Evolutionary conservation across 768 basidiomycete species (phyloP).

Genomic region (Collybia sp.): DNA sequence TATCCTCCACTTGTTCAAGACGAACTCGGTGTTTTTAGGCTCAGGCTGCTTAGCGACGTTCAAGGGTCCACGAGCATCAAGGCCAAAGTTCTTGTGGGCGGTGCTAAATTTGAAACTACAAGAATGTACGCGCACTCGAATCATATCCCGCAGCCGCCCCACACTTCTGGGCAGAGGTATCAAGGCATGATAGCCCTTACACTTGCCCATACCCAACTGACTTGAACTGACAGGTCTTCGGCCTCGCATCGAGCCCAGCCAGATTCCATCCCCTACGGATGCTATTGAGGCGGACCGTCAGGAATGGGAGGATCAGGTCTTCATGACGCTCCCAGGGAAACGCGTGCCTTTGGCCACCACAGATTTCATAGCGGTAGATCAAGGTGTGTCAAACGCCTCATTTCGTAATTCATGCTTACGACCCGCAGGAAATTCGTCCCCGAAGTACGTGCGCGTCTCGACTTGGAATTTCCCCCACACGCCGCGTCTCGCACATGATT

Average conservation of each 20-base stretch:
- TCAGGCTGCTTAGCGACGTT: too few relatives aligned
- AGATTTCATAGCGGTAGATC: conserved; percentile 87
- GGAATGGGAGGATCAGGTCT: conserved; percentile 70
- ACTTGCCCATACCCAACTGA: too few relatives aligned
- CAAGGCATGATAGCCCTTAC: conserved; percentile 27
- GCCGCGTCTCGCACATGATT: conserved; percentile 73
- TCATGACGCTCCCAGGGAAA: conserved; percentile 48
- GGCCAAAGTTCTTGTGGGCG: neutral
- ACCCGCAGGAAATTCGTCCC: conserved; percentile 75
- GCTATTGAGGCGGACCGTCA: conserved; percentile 75
- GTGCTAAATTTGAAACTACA: neutral
- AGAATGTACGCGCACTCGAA: conserved; percentile 45
- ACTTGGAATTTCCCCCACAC: conserved; percentile 87
- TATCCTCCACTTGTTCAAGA: too few relatives aligned
- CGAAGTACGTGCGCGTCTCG: conserved; percentile 84
- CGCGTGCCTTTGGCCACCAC: conserved; percentile 84
- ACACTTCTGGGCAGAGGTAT: conserved; percentile 54
- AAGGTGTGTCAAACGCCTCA: conserved; percentile 44
- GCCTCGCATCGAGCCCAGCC: conserved; percentile 78
- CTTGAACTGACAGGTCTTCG: conserved; percentile 54
- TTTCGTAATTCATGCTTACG: neutral
- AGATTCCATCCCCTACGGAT: conserved; percentile 89
- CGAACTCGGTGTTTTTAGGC: too few relatives aligned
- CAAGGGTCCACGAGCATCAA: too few relatives aligned
- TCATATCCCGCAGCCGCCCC: conserved; percentile 67